These are phyloP conservation scores for Arachis stenosperma DNA, from an alignment of 306 rosid genomes.

Conservation along the genomic window DNA sequence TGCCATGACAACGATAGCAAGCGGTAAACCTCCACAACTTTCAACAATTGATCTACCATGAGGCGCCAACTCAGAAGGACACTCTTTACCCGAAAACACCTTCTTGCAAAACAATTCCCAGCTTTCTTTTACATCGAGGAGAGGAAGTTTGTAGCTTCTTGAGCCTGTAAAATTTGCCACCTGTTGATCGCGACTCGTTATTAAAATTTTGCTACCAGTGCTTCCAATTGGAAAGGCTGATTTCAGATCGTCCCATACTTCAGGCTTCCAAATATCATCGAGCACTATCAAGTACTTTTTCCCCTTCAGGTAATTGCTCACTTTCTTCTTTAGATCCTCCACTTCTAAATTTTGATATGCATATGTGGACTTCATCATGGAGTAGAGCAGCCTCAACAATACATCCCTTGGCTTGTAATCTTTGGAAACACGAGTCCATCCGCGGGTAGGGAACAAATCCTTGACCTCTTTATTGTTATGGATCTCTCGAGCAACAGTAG, in stretches of 20 bases:
- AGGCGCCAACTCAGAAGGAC: neutral
- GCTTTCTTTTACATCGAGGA: neutral
- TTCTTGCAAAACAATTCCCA: conserved; percentile 27
- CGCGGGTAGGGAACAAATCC: neutral
- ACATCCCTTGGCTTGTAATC: neutral
- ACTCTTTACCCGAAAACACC: conserved; percentile 1
- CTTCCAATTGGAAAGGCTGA: neutral
- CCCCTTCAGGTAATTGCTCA: neutral
- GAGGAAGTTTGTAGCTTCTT: neutral
- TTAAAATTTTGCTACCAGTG: conserved; percentile 28
- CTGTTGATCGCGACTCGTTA: neutral
- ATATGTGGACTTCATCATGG: neutral
- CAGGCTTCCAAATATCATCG: neutral
- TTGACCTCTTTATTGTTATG: neutral
- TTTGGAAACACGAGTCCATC: conserved; percentile 20
- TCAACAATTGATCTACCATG: neutral
- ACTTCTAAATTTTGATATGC: neutral
- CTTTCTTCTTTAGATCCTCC: neutral
- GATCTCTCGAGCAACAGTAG: conserved; percentile 29
- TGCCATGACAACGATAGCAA: neutral
- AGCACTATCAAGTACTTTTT: conserved; percentile 23
- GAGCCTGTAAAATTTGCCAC: neutral
- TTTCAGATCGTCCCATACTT: neutral
- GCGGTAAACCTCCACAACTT: conserved; percentile 24
- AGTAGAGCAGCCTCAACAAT: neutral